phyloP scores from a whole-genome alignment of 176 grass and related monocot species.

The Carex littledalei region DNA sequence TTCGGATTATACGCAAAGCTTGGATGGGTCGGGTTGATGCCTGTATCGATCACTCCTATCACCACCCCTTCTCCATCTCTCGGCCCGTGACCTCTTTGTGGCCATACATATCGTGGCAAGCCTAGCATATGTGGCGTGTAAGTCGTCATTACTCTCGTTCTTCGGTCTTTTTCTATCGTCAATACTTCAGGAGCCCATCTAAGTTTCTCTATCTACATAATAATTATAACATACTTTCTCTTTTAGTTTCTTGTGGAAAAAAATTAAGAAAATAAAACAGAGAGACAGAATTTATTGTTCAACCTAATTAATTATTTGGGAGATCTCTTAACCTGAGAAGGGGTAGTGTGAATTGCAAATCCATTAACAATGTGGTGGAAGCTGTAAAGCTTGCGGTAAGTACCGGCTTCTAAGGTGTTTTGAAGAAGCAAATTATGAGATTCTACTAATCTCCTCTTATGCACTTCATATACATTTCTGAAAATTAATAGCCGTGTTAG shows the following conservation, averaged over 20 bases:
- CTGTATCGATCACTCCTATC: constrained; percentile 60
- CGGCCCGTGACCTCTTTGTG: background rate
- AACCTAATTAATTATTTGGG: background rate
- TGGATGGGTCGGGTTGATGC: constrained; percentile 43
- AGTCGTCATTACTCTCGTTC: constrained; percentile 49
- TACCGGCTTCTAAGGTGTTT: constrained; percentile 14
- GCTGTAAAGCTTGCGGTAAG: constrained; percentile 47
- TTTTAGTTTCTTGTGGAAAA: background rate
- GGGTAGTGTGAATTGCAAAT: constrained; percentile 49
- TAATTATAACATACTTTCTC: background rate
- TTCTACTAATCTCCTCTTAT: constrained; percentile 17
- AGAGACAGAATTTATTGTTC: background rate
- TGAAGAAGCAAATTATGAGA: constrained; percentile 41
- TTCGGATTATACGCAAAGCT: constrained; percentile 43
- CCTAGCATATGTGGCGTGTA: constrained; percentile 48
- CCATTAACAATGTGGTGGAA: constrained; percentile 61
- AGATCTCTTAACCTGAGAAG: constrained; percentile 19
- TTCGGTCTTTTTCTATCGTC: constrained; percentile 38
- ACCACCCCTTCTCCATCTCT: constrained; percentile 44
- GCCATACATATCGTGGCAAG: constrained; percentile 34
- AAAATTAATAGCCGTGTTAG: background rate
- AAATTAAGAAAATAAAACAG: background rate
- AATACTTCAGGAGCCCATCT: constrained; percentile 27
- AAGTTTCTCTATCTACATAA: constrained; percentile 30
- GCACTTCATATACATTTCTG: constrained; percentile 13